Evolutionary conservation across 1,284 basidiomycete genomes (phyloP).

Genomic region (Fistulinella staudtii): DNA sequence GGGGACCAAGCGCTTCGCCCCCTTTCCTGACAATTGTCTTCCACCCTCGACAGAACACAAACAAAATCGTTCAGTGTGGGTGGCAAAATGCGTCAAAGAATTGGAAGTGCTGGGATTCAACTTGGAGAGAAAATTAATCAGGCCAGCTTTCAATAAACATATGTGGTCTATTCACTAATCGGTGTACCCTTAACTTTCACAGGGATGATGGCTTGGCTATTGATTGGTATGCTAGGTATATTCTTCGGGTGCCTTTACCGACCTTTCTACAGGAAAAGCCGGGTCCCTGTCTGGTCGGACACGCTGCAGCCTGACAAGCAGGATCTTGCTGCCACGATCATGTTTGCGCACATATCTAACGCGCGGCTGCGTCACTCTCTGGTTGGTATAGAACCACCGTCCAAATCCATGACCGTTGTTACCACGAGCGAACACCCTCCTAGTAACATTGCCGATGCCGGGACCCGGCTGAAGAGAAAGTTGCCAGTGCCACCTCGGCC

Average conservation of each 20-base stretch:
- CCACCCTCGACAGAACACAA: constrained; percentile 17
- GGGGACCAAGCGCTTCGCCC: constrained; percentile 26
- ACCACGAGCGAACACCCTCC: background rate
- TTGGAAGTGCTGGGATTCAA: constrained; percentile 19
- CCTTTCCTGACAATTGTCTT: constrained; percentile 27
- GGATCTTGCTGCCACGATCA: constrained; percentile 30
- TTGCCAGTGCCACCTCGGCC: constrained; percentile 18
- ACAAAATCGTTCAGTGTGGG: constrained; percentile 24
- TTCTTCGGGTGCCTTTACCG: background rate
- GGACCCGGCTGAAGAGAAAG: constrained; percentile 8
- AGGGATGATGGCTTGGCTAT: constrained; percentile 31
- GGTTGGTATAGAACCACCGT: too few species aligned
- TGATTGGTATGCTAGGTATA: constrained; percentile 22
- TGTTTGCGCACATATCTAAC: constrained; percentile 26
- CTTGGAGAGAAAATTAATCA: constrained; percentile 23
- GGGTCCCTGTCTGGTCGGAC: constrained; percentile 31
- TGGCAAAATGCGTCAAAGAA: constrained; percentile 16
- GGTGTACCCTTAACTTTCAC: background rate
- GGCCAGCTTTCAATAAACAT: too few species aligned
- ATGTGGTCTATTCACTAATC: too few species aligned
- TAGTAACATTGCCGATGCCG: background rate
- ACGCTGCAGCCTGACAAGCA: constrained; percentile 23
- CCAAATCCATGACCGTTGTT: background rate
- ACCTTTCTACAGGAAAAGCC: constrained; percentile 25
- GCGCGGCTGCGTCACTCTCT: too few species aligned